phyloP scores from a whole-genome alignment of 805 yeast species.

The Cyberlindnera galapagoensis region DNA sequence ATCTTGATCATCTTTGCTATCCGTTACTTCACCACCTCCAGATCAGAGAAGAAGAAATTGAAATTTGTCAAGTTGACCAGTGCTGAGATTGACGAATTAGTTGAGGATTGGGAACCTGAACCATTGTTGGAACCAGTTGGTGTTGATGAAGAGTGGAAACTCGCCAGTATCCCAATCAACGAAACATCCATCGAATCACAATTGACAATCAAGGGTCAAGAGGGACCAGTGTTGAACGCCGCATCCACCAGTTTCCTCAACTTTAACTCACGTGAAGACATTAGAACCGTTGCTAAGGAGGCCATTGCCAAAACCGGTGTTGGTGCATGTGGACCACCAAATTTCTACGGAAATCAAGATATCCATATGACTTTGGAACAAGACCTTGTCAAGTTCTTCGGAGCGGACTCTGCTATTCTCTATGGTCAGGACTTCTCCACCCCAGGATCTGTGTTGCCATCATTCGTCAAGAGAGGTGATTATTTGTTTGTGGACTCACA shows the following conservation, averaged over 20 bases:
- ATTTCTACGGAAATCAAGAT: constrained; percentile 93
- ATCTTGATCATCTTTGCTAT: constrained; percentile 74
- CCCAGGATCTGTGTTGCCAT: constrained; percentile 82
- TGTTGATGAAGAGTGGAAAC: constrained; percentile 52
- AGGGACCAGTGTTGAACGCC: constrained; percentile 49
- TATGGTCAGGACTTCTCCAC: constrained; percentile 93
- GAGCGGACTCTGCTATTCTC: constrained; percentile 69
- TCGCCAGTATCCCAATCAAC: constrained; percentile 57
- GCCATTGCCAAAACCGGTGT: constrained; percentile 74
- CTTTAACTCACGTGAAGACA: constrained; percentile 41
- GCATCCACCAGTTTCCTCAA: constrained; percentile 68
- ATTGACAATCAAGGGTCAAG: constrained; percentile 20
- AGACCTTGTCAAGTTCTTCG: constrained; percentile 67
- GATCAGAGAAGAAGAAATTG: constrained; percentile 67
- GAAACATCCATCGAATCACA: constrained; percentile 40
- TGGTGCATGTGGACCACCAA: constrained; percentile 98
- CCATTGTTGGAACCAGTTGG: constrained; percentile 57
- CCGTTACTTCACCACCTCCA: constrained; percentile 70
- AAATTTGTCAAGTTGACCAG: constrained; percentile 55
- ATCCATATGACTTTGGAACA: constrained; percentile 77
- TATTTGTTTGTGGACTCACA: constrained; percentile 81
- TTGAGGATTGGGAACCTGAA: constrained; percentile 90
- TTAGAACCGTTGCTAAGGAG: constrained; percentile 47
- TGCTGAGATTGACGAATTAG: constrained; percentile 71
- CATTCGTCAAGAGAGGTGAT: constrained; percentile 94